These are phyloP conservation scores for Drosera capensis DNA, from an alignment of 148 eudicot genomes.

Conservation along the genomic window DNA sequence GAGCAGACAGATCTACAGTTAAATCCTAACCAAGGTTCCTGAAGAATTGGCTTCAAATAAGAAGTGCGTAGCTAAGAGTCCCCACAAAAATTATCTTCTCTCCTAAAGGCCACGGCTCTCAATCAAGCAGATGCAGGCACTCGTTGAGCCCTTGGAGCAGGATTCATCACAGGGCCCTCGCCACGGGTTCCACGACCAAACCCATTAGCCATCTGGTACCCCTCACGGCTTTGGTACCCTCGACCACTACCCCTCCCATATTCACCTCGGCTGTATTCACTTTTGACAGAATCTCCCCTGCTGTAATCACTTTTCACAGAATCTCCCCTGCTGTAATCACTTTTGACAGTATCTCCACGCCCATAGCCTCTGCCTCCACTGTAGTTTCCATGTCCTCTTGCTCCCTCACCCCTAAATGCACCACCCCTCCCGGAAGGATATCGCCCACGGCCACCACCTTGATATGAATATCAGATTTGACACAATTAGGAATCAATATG, in stretches of 20 bases:
- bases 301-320: conserved; percentile 54
- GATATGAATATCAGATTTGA: conserved; percentile 1
- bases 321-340: conserved; percentile 12
- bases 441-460: conserved; percentile 48
- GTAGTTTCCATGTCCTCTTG: conserved; percentile 50
- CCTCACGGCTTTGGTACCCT: conserved; percentile 41
- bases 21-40: background rate
- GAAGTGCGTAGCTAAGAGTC: background rate
- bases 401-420: conserved; percentile 63
- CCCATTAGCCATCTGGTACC: conserved; percentile 24
- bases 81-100: background rate
- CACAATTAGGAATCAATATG: background rate
- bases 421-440: conserved; percentile 41
- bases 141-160: conserved; percentile 24
- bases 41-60: background rate
- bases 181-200: conserved; percentile 37
- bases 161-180: conserved; percentile 21
- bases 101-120: background rate
- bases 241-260: conserved; percentile 31
- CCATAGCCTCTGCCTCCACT: conserved; percentile 52
- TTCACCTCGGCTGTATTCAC: conserved; percentile 12
- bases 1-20: conserved; percentile 1
- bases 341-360: conserved; percentile 37
- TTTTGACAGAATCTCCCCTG: conserved; percentile 37
- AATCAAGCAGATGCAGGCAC: conserved; percentile 36